Base-by-base conservation (phyloP, 257 asterid genomes). In the Lithospermum erythrorhizon region DNA sequence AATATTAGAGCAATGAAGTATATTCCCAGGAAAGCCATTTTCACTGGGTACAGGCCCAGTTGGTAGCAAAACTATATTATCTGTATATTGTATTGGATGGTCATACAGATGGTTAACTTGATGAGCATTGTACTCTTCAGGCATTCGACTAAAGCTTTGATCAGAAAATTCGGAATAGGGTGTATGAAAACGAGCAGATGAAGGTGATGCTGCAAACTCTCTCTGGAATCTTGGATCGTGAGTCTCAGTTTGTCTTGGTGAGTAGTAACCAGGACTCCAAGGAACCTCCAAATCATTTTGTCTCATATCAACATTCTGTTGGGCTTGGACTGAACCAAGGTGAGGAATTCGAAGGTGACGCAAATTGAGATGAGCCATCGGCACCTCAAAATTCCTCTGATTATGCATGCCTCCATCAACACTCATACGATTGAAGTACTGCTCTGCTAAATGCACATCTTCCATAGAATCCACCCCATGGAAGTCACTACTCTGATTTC, bases 211-310 rank as follows among this genome's bases (percentile, higher is more conserved):
- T n/a, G 95, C 94, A 79, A 70, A 74, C 49, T 91, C 98, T 21
- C 68, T 64, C 70, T 74, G 62, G 21, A 77, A 90, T 51, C 96
- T 83, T 72, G 81, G 95, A 63, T 90, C 95, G 13, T 72, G 78
- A 61, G 32, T 67, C 29, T 77, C 86, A 54, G 83, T 79, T 53
- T 86, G 97, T 76, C 89, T 77, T 1, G 97, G 98, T 32, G 98
- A 93, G 71, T 86, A 86, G 70, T 84, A 89, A 23, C 82, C 91
- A 30, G 98, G 97, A 68, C 98, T 93, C 98, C 97, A 93, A 1
- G 97, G 95, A 68, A 97, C 83, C 57, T 93, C 98, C 94, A 86
- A 77, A 62, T 89, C 97, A 69, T 63, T 89, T 66, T 72, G 84
- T 77, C 89, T 73, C 75, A 82, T 94, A 64, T 70, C 69, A 53